Base-by-base conservation (phyloP, 2,329 filamentous ascomycete genomes). In the Phialemoniopsis sp. region DNA sequence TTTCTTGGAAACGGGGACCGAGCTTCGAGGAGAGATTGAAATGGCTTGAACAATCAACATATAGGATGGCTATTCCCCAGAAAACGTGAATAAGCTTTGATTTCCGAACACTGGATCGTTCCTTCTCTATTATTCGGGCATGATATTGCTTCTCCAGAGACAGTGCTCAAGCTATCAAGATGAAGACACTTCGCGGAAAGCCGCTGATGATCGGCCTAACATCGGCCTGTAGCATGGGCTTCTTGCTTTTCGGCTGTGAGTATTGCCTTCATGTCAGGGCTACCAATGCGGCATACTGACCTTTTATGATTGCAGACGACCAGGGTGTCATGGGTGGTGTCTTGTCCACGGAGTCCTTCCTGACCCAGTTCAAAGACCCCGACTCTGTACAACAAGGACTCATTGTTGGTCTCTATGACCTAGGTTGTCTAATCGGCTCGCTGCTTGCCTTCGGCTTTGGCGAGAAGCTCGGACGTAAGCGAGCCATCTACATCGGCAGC, bases 401-500 rank as follows among this genome's bases (percentile, higher is more conserved):
- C 14, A 40, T 40, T 12, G 32, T 33, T 14, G 38, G 38, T 13
- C 38, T 40, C n/a, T 79, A 80, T 52, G 73, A 80, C 45, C 63
- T 81, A 26, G 76, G 76, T 8, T 80, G 76, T 51, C 80, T 81
- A 53, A 57, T 80, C 32, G 78, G 78, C 13, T 56, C 59, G 19
- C 43, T 63, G 10, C 46, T 50, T 10, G 54, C 54, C n/a, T 51
- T 59, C 19, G 49, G 51, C 34, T 42, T 62, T 38, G 60, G 60
- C 26, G 59, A 64, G 40, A 47, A 46, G 16, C 43, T 61, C 7
- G 62, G 60, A 5, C 52, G 59, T 18, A 54, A 58, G 46, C 55
- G 52, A 34, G 56, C 56, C 7, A 51, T 65, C 32, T 47, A 57
- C 17, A 41, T 55, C 18, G 60, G 59, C 30, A 56, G 56, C 8